Evolutionary conservation across 2,329 filamentous ascomycete species (phyloP).

Genomic region (Aspergillus japonicus): DNA sequence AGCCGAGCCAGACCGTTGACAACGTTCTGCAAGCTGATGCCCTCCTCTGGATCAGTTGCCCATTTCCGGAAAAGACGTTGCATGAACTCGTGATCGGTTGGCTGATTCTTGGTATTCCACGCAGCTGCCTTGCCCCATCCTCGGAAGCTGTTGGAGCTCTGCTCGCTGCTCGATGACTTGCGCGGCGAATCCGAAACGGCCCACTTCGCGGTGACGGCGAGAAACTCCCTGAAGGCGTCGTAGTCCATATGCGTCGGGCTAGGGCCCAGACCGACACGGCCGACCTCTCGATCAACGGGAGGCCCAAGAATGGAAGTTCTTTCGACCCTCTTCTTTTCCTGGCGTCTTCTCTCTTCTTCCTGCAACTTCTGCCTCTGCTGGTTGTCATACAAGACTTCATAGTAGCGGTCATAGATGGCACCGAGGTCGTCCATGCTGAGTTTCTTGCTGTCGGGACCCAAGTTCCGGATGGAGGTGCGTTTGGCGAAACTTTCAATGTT

Average conservation of each 20-base stretch:
- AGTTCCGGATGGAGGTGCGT: constrained; percentile 89
- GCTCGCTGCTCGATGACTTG: constrained; percentile 50
- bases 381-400: constrained; percentile 84
- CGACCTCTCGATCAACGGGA: constrained; percentile 68
- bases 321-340: constrained; percentile 59
- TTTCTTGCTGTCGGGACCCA: constrained; percentile 93
- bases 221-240: constrained; percentile 89
- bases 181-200: constrained; percentile 80
- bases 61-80: constrained; percentile 81
- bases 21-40: constrained; percentile 83
- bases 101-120: constrained; percentile 62
- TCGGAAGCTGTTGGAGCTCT: constrained; percentile 57
- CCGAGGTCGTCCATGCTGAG: constrained; percentile 82
- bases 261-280: constrained; percentile 80
- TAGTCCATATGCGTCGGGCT: constrained; percentile 97
- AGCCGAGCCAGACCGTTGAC: constrained; percentile 87
- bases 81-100: constrained; percentile 94
- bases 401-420: constrained; percentile 91
- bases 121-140: constrained; percentile 50
- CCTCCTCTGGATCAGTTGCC: constrained; percentile 76
- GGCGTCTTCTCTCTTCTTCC: constrained; percentile 68
- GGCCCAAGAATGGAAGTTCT: constrained; percentile 44
- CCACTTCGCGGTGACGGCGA: constrained; percentile 88
- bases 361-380: constrained; percentile 78
- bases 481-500: constrained; percentile 98